Evolutionary conservation across 2,329 filamentous ascomycete genomes (phyloP), one percentile per base, ranked within the genome.

Genomic region (Leptographium lundbergii): DNA sequence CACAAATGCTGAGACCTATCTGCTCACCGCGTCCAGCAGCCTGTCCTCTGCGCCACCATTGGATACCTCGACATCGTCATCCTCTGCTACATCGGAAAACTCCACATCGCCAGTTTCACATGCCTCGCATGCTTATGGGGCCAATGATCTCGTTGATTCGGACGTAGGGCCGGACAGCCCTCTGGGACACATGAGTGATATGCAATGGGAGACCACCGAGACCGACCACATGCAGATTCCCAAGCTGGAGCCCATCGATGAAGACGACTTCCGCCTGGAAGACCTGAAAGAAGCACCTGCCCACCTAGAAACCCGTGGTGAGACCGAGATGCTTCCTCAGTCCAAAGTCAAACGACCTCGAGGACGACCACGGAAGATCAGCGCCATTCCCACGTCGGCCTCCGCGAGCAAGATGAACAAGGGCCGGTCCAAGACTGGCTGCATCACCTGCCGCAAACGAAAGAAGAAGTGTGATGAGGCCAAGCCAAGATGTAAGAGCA

Each of bases 341-440:
- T 17, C 71, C 24, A 81, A 81, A 64, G 68, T 71, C 45, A 87
- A 86, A 72, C 78, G 86, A 66, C 86, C 86, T 65, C 82, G 91
- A 67, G 91, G 91, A 39, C 81, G 91, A 58, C 91, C 91, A 56
- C 81, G 90, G 71, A 95, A 95, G 74, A 84, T 91, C 66, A 87
- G 89, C 47, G 74, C 87, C 22, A 79, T 78, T 9, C 79, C 83
- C 1, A 77, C 80, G 42, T 67, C 57, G 2, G 13, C 75, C 19
- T 73, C 77, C 22, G 73, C 82, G 56, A 81, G 80, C 67, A 95
- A 94, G 69, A 74, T 88, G 57, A 84, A 88, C 60, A 95, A 95
- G 69, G 89, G 88, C 24, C 76, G 84, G 57, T 86, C 84, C 57
- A 87, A 86, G 72, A 87, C 84, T 1, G 84, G 84, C 9, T 87